These are phyloP conservation scores for Penicillium sp. DNA, from an alignment of 2,329 filamentous ascomycete species.

Conservation along the genomic window DNA sequence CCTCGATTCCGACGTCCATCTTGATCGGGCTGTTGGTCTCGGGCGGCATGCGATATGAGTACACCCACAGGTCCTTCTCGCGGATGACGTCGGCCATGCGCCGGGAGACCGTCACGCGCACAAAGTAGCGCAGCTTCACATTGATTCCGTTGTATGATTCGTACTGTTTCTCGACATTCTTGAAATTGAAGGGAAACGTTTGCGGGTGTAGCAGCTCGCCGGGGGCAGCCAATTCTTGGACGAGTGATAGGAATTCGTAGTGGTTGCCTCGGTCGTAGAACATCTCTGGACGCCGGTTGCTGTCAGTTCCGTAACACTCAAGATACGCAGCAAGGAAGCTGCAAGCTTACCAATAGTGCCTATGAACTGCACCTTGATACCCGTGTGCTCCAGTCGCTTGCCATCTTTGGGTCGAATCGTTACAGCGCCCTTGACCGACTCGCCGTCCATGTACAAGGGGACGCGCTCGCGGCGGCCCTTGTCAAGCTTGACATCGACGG, in stretches of 20 bases:
- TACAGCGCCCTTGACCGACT: conserved; percentile 95
- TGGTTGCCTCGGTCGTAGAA: conserved; percentile 99
- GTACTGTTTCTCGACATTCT: conserved; percentile 99
- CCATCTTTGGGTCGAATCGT: conserved; percentile 97
- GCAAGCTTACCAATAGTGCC: conserved; percentile 74
- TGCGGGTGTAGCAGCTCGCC: conserved; percentile 98
- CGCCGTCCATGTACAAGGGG: conserved; percentile 94
- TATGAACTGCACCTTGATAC: conserved; percentile 99
- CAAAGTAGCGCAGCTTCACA: conserved; percentile 97
- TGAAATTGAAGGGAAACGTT: conserved; percentile 99
- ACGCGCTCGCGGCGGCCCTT: conserved; percentile 97
- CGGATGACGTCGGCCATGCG: conserved; percentile 97
- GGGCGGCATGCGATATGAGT: conserved; percentile 95
- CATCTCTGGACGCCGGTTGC: conserved; percentile 69
- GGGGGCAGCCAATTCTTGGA: conserved; percentile 93
- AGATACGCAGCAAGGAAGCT: neutral
- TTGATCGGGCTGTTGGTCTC: conserved; percentile 99
- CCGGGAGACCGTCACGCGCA: conserved; percentile 92
- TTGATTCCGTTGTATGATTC: conserved; percentile 99
- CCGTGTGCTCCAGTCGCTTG: conserved; percentile 95
- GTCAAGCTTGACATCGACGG: conserved; percentile 97
- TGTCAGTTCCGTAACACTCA: conserved; percentile 1
- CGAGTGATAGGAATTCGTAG: conserved; percentile 97
- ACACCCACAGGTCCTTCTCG: conserved; percentile 99
- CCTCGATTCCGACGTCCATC: conserved; percentile 99